phyloP scores from a whole-genome alignment of 1,139 yeast species.

The Diutina mesorugosa region DNA sequence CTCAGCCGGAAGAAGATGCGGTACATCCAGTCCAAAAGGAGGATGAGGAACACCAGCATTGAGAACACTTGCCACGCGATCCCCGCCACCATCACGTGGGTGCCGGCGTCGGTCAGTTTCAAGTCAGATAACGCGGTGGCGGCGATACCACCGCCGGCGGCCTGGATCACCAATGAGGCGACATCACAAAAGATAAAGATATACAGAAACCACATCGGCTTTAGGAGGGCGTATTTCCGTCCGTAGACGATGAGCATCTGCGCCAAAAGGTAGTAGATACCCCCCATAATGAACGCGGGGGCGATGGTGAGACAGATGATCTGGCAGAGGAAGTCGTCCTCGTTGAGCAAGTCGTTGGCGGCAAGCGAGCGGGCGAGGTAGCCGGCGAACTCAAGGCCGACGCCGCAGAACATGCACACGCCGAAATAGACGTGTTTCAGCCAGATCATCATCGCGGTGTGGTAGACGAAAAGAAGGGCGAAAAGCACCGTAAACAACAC shows the following conservation, averaged over 20 bases:
- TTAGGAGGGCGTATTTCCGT: conserved; percentile 12
- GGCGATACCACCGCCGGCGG: conserved; percentile 25
- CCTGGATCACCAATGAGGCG: conserved; percentile 21
- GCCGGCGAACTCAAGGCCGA: conserved; percentile 13
- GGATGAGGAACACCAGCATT: not conserved
- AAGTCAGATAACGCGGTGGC: conserved; percentile 12
- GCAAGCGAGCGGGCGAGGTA: conserved; percentile 13
- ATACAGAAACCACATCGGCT: conserved; percentile 23
- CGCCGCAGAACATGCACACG: conserved; percentile 10
- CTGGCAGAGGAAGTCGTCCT: conserved; percentile 17
- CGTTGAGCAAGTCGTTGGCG: conserved; percentile 9
- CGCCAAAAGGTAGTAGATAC: conserved; percentile 22
- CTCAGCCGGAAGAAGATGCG: conserved; percentile 12
- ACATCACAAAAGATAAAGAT: conserved; percentile 23
- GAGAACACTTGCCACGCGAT: conserved; percentile 1
- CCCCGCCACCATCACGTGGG: conserved; percentile 2
- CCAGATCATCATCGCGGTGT: conserved; percentile 5
- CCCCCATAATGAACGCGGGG: conserved; percentile 30
- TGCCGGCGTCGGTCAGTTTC: not conserved
- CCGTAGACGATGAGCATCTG: conserved; percentile 21
- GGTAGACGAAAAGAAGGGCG: conserved; percentile 5
- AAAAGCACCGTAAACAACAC: conserved; percentile 6
- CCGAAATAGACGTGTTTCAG: conserved; percentile 10
- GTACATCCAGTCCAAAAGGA: not conserved
- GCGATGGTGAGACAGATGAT: conserved; percentile 23